Percentiles rank a stretch among this genome's conserved stretches.
phyloP scores from a whole-genome alignment of 1,139 yeast species.

The Pichia sp. region DNA sequence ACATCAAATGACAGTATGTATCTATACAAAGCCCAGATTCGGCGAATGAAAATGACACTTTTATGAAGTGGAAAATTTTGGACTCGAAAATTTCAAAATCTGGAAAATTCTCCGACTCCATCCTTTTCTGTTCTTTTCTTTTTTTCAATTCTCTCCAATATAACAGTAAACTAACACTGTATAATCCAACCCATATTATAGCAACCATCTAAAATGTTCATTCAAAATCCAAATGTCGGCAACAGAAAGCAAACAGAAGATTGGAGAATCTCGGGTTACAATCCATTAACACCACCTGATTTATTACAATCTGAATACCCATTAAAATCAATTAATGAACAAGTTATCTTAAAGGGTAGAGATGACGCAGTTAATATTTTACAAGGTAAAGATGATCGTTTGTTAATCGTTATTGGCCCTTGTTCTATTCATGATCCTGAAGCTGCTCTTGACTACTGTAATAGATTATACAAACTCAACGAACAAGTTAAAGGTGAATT shows the following conservation, averaged over 20 bases:
- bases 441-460: constrained; percentile 87
- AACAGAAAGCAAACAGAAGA: constrained; percentile 80
- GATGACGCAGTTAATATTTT: constrained; percentile 64
- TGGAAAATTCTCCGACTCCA: no score
- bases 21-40: background rate
- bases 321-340: constrained; percentile 50
- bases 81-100: no score
- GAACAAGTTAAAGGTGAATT: constrained; percentile 67
- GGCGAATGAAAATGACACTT: background rate
- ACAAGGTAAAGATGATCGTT: constrained; percentile 72
- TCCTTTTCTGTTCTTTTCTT: background rate
- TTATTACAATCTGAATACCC: constrained; percentile 87
- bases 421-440: constrained; percentile 93
- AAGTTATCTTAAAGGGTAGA: constrained; percentile 68
- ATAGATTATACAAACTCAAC: constrained; percentile 51
- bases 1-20: background rate
- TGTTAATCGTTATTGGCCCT: constrained; percentile 85
- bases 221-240: constrained; percentile 74
- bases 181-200: background rate
- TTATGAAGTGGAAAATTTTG: no score
- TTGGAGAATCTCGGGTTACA: constrained; percentile 86
- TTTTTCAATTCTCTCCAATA: background rate
- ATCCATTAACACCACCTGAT: constrained; percentile 93
- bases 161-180: no score
- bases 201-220: constrained; percentile 52